A percentile compares a stretch with the other conserved stretches of the same genome.
These are phyloP conservation scores for Entomortierella beljakovae DNA, from an alignment of 192 early-diverging fungal genomes.

Conservation along the genomic window DNA sequence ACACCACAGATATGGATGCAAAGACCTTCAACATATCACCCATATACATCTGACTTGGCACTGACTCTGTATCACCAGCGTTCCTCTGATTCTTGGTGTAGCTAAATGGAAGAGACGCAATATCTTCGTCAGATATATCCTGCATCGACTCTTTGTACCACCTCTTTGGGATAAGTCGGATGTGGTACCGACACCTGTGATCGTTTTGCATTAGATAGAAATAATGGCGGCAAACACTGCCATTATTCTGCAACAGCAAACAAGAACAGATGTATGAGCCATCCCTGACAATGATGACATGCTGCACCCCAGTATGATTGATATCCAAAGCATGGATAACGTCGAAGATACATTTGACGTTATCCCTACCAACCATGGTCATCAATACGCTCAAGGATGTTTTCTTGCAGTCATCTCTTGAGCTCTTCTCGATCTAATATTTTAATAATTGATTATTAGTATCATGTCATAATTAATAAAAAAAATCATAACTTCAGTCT, in stretches of 20 bases:
- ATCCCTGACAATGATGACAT: not conserved
- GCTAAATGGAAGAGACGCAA: too few relatives aligned
- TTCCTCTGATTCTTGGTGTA: too few relatives aligned
- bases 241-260: not conserved
- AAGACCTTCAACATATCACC: too few relatives aligned
- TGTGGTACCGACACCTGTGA: not conserved
- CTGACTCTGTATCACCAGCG: too few relatives aligned
- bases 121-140: not conserved
- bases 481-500: too few relatives aligned
- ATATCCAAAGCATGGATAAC: not conserved
- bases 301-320: not conserved
- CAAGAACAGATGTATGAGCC: slow-evolving; percentile 5
- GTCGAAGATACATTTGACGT: not conserved
- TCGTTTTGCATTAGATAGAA: not conserved
- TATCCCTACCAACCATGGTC: not conserved
- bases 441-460: not conserved
- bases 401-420: not conserved
- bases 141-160: slow-evolving; percentile 1
- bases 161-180: not conserved
- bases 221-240: slow-evolving; percentile 7
- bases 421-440: not conserved
- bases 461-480: not conserved
- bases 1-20: too few relatives aligned
- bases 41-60: too few relatives aligned
- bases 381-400: not conserved